Evolutionary conservation across 768 basidiomycete genomes (phyloP), one percentile per base, ranked within the genome.

Genomic region (Lactarius sanguifluus): DNA sequence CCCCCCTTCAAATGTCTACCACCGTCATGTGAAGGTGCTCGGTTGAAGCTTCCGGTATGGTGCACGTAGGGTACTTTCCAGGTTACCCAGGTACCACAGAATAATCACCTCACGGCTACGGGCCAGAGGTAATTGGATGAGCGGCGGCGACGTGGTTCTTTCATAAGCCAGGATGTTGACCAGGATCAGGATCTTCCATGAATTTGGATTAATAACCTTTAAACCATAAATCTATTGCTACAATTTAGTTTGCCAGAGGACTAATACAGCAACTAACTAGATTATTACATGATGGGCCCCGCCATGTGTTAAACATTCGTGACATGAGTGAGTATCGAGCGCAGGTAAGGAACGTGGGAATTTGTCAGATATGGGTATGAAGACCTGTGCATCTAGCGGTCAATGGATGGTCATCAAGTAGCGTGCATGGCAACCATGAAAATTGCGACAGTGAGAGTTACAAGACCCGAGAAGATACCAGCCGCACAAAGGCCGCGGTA

Each of bases 401-500:
- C 13, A 58, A 15, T n/a, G 23, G 36, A 40, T n/a, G 38, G 23
- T 15, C 25, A 25, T 62, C 57, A 52, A 55, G 23, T 5, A 36
- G 28, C 47, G 40, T 70, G 67, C 62, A 56, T 62, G 66, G 70
- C 64, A 59, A 70, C 12, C 59, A 74, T 32, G 36, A 67, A 67
- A 58, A 64, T 45, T 57, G 71, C 60, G n/a, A 67, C 66, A 45
- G 70, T 55, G 50, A 73, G 58, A 30, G 64, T 56, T 38, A 76
- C 52, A 25, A 70, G 10, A 57, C 72, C 34, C 59, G 64, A 28
- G 36, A 73, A 50, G 60, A 71, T 55, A 61, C 64, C 52, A 25
- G 73, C 64, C 2, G 77, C 78, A 36, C 67, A 43, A 50, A 78
- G 70, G 66, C 77, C 80, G n/a, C 80, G 75, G 66, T 70, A 73